Conservation (phyloP, 495 filamentous ascomycete species). For the Peziza echinospora region DNA sequence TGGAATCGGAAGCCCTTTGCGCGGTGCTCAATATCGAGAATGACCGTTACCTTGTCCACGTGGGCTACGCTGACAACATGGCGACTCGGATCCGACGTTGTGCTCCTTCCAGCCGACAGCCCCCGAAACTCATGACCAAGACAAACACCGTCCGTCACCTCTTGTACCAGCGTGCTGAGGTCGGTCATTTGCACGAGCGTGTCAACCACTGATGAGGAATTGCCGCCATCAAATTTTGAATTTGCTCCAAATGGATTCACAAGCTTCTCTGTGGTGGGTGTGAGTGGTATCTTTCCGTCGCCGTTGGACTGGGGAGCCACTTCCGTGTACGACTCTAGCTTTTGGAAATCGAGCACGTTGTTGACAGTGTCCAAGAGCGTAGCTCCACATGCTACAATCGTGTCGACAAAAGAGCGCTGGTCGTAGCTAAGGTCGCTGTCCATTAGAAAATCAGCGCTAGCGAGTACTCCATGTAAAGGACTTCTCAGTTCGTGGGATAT, state of each 20-base stretch:
- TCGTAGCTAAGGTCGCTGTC: constrained; percentile 29
- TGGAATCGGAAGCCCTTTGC: constrained; percentile 37
- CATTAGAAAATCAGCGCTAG: constrained; percentile 47
- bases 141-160: constrained; percentile 37
- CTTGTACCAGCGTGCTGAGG: constrained; percentile 32
- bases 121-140: constrained; percentile 25
- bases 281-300: too few relatives aligned
- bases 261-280: too few relatives aligned
- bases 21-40: constrained; percentile 37
- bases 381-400: constrained; percentile 50
- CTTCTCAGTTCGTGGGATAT: constrained; percentile 61
- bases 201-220: neutral
- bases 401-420: constrained; percentile 45
- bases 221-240: neutral
- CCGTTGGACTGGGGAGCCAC: too few relatives aligned
- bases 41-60: constrained; percentile 30
- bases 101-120: too few relatives aligned
- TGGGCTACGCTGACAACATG: too few relatives aligned
- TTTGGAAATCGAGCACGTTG: constrained; percentile 52
- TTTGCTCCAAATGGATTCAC: too few relatives aligned
- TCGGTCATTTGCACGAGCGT: constrained; percentile 17
- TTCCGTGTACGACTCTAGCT: constrained; percentile 42
- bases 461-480: constrained; percentile 56
- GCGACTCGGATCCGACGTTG: too few relatives aligned
- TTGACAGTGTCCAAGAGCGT: constrained; percentile 64